phyloP scores from a whole-genome alignment of 2,329 filamentous ascomycete species.

The Nigrograna mackinnonii region DNA sequence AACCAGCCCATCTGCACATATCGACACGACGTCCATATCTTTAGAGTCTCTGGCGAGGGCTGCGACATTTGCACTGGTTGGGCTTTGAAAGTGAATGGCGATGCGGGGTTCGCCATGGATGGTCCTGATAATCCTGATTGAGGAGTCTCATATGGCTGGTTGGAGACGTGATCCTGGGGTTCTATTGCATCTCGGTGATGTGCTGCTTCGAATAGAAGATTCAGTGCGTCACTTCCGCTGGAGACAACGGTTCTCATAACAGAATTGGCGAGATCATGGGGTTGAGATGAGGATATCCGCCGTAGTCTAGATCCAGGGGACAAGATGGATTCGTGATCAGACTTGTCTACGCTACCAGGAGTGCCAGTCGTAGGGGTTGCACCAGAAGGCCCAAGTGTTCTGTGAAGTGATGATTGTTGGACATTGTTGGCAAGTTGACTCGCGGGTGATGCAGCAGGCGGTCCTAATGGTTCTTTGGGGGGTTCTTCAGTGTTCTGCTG shows the following conservation, averaged over 20 bases:
- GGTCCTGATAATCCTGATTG: conserved; percentile 33
- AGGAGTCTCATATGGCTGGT: conserved; percentile 43
- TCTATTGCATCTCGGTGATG: conserved; percentile 41
- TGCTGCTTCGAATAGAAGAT: conserved; percentile 57
- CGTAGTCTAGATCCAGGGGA: conserved; percentile 32
- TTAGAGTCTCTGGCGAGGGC: conserved; percentile 44
- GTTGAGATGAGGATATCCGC: conserved; percentile 35
- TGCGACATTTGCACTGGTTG: conserved; percentile 43
- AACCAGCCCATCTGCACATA: conserved; percentile 62
- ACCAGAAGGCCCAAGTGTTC: conserved; percentile 26
- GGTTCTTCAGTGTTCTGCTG: conserved; percentile 4
- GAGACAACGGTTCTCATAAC: conserved; percentile 56
- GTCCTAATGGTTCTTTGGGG: neutral
- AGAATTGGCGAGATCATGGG: conserved; percentile 38
- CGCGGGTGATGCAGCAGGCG: neutral
- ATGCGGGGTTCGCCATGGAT: conserved; percentile 21
- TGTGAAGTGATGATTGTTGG: conserved; percentile 23
- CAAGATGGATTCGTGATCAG: conserved; percentile 24
- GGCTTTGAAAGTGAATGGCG: conserved; percentile 35
- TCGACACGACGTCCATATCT: conserved; percentile 53
- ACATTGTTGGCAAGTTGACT: neutral
- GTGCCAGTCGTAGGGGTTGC: conserved; percentile 28
- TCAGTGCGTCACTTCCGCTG: conserved; percentile 57
- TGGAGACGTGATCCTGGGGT: conserved; percentile 25
- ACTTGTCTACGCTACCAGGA: conserved; percentile 24